These are phyloP conservation scores for Amphicarpaea edgeworthii DNA, from an alignment of 306 rosid genomes.

Conservation along the genomic window DNA sequence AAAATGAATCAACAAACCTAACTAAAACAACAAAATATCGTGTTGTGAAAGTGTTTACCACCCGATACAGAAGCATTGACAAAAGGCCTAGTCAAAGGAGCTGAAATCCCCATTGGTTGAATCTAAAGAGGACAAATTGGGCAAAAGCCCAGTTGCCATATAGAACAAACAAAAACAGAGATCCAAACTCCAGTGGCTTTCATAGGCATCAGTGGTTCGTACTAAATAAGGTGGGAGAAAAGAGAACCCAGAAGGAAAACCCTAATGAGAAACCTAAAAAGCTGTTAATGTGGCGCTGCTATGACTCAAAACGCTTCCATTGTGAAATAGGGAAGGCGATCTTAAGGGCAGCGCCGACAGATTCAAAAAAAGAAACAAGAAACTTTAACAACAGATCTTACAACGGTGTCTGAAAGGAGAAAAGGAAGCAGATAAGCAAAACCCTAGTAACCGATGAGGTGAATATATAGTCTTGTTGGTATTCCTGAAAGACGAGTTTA, in stretches of 20 bases:
- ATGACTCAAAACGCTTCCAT: conserved; percentile 87
- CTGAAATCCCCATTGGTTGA: conserved; percentile 40
- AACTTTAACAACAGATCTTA: neutral
- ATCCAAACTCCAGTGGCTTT: conserved; percentile 36
- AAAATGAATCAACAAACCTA: neutral
- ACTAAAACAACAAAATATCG: too few relatives aligned
- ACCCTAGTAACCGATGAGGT: neutral
- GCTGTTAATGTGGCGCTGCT: conserved; percentile 59
- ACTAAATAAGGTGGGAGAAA: conserved; percentile 42
- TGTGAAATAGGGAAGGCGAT: conserved; percentile 66
- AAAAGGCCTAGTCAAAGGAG: conserved; percentile 27
- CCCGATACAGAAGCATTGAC: conserved; percentile 50
- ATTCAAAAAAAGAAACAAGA: neutral
- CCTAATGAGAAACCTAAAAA: conserved; percentile 59
- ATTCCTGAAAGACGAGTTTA: conserved; percentile 3
- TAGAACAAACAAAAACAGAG: conserved; percentile 22
- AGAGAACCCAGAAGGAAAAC: conserved; percentile 64
- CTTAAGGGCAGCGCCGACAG: conserved; percentile 74
- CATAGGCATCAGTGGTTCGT: conserved; percentile 38
- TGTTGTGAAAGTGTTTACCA: conserved; percentile 52
- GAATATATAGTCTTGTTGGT: neutral
- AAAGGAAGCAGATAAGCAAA: neutral
- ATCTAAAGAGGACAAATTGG: conserved; percentile 22
- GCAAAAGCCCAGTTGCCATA: neutral
- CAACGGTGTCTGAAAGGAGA: neutral